These are phyloP conservation scores for Botrytis medusae DNA, from an alignment of 2,329 filamentous ascomycete species.

Conservation along the genomic window DNA sequence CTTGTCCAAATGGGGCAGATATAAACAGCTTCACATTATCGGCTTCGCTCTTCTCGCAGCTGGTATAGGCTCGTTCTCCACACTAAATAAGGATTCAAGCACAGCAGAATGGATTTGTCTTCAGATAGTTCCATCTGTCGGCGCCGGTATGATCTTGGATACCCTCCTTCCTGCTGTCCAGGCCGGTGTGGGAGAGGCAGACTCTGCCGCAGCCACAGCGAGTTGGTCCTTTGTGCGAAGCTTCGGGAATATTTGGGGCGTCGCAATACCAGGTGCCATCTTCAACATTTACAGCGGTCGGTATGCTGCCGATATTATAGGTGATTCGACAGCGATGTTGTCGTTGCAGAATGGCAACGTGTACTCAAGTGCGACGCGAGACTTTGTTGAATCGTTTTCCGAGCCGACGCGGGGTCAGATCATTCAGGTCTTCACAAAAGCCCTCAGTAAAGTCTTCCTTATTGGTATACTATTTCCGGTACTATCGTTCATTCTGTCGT, in stretches of 20 bases:
- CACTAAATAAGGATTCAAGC: slow-evolving; percentile 43
- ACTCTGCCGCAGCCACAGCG: slow-evolving; percentile 20
- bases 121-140: slow-evolving; percentile 45
- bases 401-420: neutral
- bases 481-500: neutral
- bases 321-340: neutral
- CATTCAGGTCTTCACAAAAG: neutral
- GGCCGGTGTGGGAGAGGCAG: slow-evolving; percentile 31
- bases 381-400: neutral
- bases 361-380: neutral
- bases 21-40: slow-evolving; percentile 37
- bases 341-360: neutral
- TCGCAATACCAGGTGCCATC: neutral
- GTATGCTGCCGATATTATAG: neutral
- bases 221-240: slow-evolving; percentile 22
- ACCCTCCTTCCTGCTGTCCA: slow-evolving; percentile 47
- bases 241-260: slow-evolving; percentile 25
- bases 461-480: neutral
- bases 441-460: neutral
- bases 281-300: neutral
- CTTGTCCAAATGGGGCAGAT: slow-evolving; percentile 29
- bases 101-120: slow-evolving; percentile 45
- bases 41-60: slow-evolving; percentile 34
- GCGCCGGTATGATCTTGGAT: slow-evolving; percentile 46
- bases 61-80: slow-evolving; percentile 9